A percentile compares a stretch with the other conserved stretches of the same genome.
These are phyloP conservation scores for Edaphochlamys debaryana DNA, from an alignment of 139 green algal genomes.

Conservation along the genomic window DNA sequence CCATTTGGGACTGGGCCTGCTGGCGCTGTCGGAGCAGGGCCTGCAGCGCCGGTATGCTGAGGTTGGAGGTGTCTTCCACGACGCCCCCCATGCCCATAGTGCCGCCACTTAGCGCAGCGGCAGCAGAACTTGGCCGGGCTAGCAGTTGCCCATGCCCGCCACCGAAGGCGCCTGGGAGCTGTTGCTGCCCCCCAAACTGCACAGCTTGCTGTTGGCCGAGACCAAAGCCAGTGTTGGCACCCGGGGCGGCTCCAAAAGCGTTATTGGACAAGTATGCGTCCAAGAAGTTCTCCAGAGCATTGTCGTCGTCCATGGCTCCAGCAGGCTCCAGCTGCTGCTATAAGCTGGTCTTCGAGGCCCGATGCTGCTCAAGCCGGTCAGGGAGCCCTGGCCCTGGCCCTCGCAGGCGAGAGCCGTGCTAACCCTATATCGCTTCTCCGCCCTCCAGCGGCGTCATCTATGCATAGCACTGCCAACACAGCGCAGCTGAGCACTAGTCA, in stretches of 20 bases:
- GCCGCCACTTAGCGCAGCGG: not conserved
- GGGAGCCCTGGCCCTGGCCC: no score
- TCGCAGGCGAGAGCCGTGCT: no score
- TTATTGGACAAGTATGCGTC: not conserved
- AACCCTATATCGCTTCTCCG: no score
- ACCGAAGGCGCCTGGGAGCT: no score
- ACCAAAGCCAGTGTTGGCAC: not conserved
- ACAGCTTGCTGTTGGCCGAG: constrained; percentile 3
- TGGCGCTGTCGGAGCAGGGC: constrained; percentile 12
- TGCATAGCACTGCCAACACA: no score
- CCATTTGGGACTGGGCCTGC: constrained; percentile 2
- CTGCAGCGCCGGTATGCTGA: constrained; percentile 24
- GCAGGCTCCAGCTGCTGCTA: no score
- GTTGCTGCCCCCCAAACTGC: not conserved
- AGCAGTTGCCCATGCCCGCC: no score
- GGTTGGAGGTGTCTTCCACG: not conserved
- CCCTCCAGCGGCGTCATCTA: no score
- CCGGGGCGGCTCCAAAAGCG: not conserved
- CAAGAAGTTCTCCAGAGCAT: constrained; percentile 16
- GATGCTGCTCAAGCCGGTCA: no score
- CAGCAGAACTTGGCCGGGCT: no score
- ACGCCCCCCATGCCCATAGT: not conserved
- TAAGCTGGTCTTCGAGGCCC: no score
- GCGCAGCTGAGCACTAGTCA: no score
- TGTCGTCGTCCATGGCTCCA: constrained; percentile 17